These are phyloP conservation scores for Dryas drummondii DNA, from an alignment of 306 rosid species.

Conservation along the genomic window DNA sequence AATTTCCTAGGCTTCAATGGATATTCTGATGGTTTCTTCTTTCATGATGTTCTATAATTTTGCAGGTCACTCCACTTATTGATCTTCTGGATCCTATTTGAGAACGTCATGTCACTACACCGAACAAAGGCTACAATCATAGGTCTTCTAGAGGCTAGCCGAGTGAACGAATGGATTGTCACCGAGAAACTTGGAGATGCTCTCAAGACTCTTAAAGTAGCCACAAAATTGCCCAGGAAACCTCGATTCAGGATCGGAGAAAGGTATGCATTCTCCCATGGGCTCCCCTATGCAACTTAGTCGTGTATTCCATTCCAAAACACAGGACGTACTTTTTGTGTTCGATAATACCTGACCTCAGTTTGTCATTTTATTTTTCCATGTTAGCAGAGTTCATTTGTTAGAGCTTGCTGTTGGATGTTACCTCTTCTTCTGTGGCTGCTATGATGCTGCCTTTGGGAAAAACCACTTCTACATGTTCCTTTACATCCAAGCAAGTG, in stretches of 20 bases:
- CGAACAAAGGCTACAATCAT: constrained; percentile 83
- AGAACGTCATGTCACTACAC: constrained; percentile 86
- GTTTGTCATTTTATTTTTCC: neutral
- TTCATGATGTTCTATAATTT: neutral
- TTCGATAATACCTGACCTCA: neutral
- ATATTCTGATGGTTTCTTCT: neutral
- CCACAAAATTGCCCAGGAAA: constrained; percentile 43
- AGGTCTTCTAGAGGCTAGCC: constrained; percentile 62
- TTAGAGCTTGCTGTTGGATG: constrained; percentile 66
- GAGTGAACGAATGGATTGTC: constrained; percentile 89
- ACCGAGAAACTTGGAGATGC: constrained; percentile 87
- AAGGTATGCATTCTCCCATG: constrained; percentile 45
- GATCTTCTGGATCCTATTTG: constrained; percentile 82
- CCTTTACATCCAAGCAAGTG: constrained; percentile 63
- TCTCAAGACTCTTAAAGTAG: constrained; percentile 45
- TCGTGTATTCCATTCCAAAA: neutral
- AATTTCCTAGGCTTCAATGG: no score
- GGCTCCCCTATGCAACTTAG: neutral
- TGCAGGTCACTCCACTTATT: constrained; percentile 72
- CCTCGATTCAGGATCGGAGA: constrained; percentile 58
- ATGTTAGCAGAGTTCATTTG: constrained; percentile 53
- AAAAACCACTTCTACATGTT: constrained; percentile 62
- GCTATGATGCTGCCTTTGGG: constrained; percentile 61
- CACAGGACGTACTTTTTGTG: neutral
- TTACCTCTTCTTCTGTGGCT: constrained; percentile 70